Evolutionary conservation across 2,329 filamentous ascomycete genomes (phyloP).

Genomic region (Byssochlamys sp.): DNA sequence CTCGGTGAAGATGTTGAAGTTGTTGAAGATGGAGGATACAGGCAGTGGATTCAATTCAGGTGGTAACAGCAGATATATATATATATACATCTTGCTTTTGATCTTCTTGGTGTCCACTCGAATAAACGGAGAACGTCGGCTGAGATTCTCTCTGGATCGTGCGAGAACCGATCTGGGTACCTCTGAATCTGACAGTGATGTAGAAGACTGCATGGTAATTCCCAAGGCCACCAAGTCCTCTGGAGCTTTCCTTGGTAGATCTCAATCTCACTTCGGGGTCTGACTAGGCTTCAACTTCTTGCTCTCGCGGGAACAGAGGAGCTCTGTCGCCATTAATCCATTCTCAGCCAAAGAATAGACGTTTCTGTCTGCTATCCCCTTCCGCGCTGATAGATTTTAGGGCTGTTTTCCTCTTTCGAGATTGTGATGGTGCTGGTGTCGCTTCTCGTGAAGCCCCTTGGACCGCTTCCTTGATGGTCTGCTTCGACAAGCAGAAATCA

Average conservation of each 20-base stretch:
- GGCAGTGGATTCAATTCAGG: no score
- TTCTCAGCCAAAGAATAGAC: conserved; percentile 25
- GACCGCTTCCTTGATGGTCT: conserved; percentile 75
- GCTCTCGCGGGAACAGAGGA: no score
- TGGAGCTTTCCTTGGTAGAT: no score
- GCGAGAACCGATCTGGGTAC: background rate
- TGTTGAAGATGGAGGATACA: no score
- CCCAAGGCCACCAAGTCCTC: no score
- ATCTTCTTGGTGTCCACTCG: no score
- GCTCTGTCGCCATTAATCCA: background rate
- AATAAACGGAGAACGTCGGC: no score
- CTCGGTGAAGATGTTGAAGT: background rate
- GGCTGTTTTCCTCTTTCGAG: conserved; percentile 28
- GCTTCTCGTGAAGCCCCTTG: conserved; percentile 38
- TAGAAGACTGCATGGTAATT: background rate
- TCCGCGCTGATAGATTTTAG: conserved; percentile 9
- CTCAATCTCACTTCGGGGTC: no score
- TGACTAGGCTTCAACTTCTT: no score
- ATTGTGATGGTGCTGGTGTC: conserved; percentile 6
- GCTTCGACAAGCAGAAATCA: conserved; percentile 76
- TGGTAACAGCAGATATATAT: no score
- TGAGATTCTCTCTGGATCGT: no score
- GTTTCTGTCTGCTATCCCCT: conserved; percentile 23
- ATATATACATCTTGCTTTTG: no score
- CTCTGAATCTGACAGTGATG: background rate